Conservation (phyloP, 352 stramenopile species). For the Globisporangium irregulare region DNA sequence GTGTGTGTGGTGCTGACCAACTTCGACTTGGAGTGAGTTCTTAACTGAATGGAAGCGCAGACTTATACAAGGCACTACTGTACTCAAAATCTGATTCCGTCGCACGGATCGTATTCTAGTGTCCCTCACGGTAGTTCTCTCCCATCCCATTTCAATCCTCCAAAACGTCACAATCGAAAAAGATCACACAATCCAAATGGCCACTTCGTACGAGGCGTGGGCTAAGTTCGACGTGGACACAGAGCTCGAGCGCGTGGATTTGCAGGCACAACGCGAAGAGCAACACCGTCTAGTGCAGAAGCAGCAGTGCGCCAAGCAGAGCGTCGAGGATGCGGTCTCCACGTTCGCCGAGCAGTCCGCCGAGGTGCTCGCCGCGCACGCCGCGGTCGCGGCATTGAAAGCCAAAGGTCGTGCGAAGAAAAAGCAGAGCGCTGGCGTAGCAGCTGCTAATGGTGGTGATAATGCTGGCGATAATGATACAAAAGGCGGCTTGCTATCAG, state of each 20-base stretch:
- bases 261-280: slow-evolving; percentile 27
- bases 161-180: not conserved
- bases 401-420: slow-evolving; percentile 28
- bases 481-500: not conserved
- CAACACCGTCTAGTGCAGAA: slow-evolving; percentile 32
- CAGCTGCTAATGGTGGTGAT: not conserved
- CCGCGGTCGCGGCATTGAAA: slow-evolving; percentile 63
- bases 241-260: slow-evolving; percentile 56
- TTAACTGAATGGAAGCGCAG: not conserved
- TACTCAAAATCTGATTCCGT: not conserved
- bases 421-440: not conserved
- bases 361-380: slow-evolving; percentile 59
- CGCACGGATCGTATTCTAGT: too few species aligned
- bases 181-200: not conserved
- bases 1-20: not conserved
- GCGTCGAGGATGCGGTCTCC: slow-evolving; percentile 42
- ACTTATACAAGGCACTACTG: not conserved
- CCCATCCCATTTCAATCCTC: not conserved
- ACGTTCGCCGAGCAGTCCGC: slow-evolving; percentile 46
- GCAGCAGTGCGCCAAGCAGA: slow-evolving; percentile 43
- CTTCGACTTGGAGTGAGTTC: not conserved
- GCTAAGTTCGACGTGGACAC: slow-evolving; percentile 65
- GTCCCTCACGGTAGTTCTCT: too few species aligned
- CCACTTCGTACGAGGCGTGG: slow-evolving; percentile 55
- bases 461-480: not conserved